phyloP scores from a whole-genome alignment of 1,284 basidiomycete genomes.

The Macrocystidia cucumis region DNA sequence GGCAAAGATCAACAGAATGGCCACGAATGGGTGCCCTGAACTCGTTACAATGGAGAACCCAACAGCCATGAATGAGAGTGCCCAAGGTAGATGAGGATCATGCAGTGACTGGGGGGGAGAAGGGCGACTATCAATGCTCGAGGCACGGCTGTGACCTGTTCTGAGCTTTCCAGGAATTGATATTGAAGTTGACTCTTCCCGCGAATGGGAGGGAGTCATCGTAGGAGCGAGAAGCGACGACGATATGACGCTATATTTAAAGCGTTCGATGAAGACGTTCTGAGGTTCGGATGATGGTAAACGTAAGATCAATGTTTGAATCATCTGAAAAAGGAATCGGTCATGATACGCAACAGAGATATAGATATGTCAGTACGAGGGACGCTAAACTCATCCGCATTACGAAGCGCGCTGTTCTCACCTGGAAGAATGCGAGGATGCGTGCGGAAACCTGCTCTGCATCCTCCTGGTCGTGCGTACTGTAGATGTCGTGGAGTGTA shows the following conservation, averaged over 20 bases:
- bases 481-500: conserved; percentile 15
- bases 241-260: conserved; percentile 82
- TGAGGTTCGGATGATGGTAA: conserved; percentile 23
- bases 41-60: conserved; percentile 36
- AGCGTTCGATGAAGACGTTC: conserved; percentile 60
- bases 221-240: conserved; percentile 61
- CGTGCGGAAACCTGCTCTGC: conserved; percentile 25
- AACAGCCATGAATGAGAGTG: conserved; percentile 28
- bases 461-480: conserved; percentile 19
- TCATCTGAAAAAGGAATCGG: no score
- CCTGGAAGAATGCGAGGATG: conserved; percentile 28
- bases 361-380: no score
- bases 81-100: conserved; percentile 28
- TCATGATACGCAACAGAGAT: no score
- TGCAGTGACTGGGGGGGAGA: conserved; percentile 15
- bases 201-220: conserved; percentile 21
- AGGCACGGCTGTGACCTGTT: conserved; percentile 26
- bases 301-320: conserved; percentile 23
- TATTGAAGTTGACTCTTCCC: conserved; percentile 22
- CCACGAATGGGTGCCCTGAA: conserved; percentile 38
- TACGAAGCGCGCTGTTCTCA: no score
- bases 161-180: conserved; percentile 39
- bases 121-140: conserved; percentile 22
- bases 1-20: conserved; percentile 32
- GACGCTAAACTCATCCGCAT: no score